Conservation (phyloP, 2,329 filamentous ascomycete species). For the Sclerotinia sclerotiorum region DNA sequence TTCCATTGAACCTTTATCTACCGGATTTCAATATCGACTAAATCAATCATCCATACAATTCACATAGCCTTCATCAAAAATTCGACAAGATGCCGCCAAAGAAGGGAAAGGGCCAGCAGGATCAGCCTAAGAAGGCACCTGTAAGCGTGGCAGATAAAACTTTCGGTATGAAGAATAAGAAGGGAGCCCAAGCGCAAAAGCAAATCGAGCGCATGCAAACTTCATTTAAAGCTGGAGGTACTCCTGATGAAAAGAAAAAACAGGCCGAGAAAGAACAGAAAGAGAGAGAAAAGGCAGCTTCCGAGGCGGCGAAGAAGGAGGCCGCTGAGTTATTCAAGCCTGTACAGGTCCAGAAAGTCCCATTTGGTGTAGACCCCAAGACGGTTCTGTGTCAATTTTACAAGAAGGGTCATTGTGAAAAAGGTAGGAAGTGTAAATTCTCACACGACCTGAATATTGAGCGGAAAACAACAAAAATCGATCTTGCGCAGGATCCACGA, state of each 20-base stretch:
- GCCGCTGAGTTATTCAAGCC: slow-evolving; percentile 80
- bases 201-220: slow-evolving; percentile 81
- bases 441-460: slow-evolving; percentile 87
- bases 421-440: slow-evolving; percentile 98
- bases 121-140: slow-evolving; percentile 53
- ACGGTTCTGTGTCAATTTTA: slow-evolving; percentile 94
- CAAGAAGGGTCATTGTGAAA: slow-evolving; percentile 97
- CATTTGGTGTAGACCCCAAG: slow-evolving; percentile 97
- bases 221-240: slow-evolving; percentile 71
- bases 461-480: slow-evolving; percentile 89
- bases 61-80: not conserved
- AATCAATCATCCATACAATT: not conserved
- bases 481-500: slow-evolving; percentile 82
- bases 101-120: slow-evolving; percentile 51
- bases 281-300: slow-evolving; percentile 87
- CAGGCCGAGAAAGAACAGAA: slow-evolving; percentile 65
- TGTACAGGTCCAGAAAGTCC: slow-evolving; percentile 94
- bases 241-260: slow-evolving; percentile 84
- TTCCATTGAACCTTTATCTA: not conserved
- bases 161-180: slow-evolving; percentile 99
- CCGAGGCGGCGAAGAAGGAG: slow-evolving; percentile 81
- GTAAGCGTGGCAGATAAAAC: slow-evolving; percentile 82
- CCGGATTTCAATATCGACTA: not conserved
- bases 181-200: slow-evolving; percentile 85
- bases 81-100: slow-evolving; percentile 70